These are phyloP conservation scores for Warburgia ugandensis DNA, from an alignment of 164 flowering plant genomes.

Conservation along the genomic window DNA sequence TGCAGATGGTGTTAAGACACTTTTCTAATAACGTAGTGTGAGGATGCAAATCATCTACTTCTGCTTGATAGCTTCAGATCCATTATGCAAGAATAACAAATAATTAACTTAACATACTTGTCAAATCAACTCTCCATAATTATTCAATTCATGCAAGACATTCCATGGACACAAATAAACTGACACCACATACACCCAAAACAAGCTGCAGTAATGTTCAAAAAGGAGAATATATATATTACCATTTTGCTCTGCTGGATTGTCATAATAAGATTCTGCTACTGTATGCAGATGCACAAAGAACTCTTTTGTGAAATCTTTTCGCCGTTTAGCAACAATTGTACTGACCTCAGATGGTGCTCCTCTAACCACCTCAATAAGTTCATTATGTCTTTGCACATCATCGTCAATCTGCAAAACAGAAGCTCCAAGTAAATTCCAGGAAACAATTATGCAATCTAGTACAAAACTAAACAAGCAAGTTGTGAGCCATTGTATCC, in stretches of 20 bases:
- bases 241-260: conserved; percentile 74
- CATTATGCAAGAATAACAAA: too few species aligned
- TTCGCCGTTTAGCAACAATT: conserved; percentile 69
- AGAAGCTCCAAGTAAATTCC: background rate
- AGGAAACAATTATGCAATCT: conserved; percentile 1
- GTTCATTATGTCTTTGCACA: conserved; percentile 80
- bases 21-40: too few species aligned
- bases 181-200: background rate
- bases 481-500: background rate
- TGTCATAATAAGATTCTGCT: conserved; percentile 63
- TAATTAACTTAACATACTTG: too few species aligned
- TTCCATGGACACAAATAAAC: background rate
- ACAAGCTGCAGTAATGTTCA: background rate
- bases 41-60: too few species aligned
- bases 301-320: conserved; percentile 90
- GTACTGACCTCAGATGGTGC: conserved; percentile 45
- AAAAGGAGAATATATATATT: conserved; percentile 13
- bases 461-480: background rate
- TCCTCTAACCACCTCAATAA: conserved; percentile 46
- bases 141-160: too few species aligned
- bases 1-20: too few species aligned
- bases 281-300: conserved; percentile 76
- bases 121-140: too few species aligned
- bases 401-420: conserved; percentile 71
- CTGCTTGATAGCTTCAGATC: too few species aligned